Conservation (phyloP, 257 asterid genomes). For the Salvia rosmarinus region DNA sequence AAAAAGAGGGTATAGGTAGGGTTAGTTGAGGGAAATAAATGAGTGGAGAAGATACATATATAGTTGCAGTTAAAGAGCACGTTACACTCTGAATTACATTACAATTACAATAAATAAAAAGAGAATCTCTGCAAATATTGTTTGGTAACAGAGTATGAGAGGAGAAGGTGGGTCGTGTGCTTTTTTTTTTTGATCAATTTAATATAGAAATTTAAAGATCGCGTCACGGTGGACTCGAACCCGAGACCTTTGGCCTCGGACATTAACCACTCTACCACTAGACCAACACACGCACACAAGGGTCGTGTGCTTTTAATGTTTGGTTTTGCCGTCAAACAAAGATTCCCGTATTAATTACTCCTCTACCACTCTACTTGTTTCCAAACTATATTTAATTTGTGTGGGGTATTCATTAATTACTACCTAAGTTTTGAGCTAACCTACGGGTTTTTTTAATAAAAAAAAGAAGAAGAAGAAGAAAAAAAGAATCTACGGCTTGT, state of each 20-base stretch:
- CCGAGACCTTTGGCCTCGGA: too few relatives aligned
- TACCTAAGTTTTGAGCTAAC: too few relatives aligned
- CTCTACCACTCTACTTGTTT: constrained; percentile 29
- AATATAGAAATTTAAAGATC: too few relatives aligned
- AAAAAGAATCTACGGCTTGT: too few relatives aligned
- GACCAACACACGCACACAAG: too few relatives aligned
- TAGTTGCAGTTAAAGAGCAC: constrained; percentile 15
- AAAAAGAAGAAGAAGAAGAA: too few relatives aligned
- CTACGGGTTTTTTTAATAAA: too few relatives aligned
- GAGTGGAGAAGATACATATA: constrained; percentile 15
- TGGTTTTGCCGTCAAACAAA: constrained; percentile 41
- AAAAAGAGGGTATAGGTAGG: constrained; percentile 18
- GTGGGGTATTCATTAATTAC: background rate
- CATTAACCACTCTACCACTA: too few relatives aligned
- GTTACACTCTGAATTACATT: background rate
- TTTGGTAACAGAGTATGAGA: too few relatives aligned
- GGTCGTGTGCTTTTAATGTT: constrained; percentile 26
- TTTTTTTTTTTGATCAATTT: too few relatives aligned
- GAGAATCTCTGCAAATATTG: constrained; percentile 37
- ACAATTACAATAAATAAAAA: constrained; percentile 24
- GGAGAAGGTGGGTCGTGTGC: constrained; percentile 1
- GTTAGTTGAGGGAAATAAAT: constrained; percentile 42
- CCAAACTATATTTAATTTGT: constrained; percentile 27
- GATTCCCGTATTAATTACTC: constrained; percentile 42
- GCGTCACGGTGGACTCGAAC: too few relatives aligned